These are phyloP conservation scores for Kalanchoe fedtschenkoi DNA, from an alignment of 164 flowering plant genomes.

Conservation along the genomic window DNA sequence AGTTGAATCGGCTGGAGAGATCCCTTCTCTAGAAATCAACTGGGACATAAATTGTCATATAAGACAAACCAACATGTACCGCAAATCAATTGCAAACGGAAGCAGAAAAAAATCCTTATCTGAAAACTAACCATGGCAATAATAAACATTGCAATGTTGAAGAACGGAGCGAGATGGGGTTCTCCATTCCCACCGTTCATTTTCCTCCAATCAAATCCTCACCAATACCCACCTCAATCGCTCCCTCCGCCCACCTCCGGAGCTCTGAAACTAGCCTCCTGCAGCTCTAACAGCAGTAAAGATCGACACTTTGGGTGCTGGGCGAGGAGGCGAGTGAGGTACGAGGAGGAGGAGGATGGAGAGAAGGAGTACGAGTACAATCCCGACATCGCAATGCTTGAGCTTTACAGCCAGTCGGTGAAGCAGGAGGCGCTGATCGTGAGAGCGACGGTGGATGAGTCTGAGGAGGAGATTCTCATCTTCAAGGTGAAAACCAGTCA, in stretches of 20 bases:
- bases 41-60: too few relatives aligned
- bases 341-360: conserved; percentile 27
- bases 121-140: too few relatives aligned
- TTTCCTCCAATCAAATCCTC: neutral
- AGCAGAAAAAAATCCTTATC: too few relatives aligned
- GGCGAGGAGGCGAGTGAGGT: conserved; percentile 41
- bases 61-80: too few relatives aligned
- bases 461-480: conserved; percentile 54
- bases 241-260: neutral
- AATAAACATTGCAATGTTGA: too few relatives aligned
- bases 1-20: too few relatives aligned
- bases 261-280: neutral
- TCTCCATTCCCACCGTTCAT: neutral
- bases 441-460: conserved; percentile 42
- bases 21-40: too few relatives aligned
- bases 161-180: too few relatives aligned
- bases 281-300: neutral
- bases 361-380: conserved; percentile 42
- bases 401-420: conserved; percentile 38
- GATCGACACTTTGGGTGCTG: conserved; percentile 3
- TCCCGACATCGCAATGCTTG: conserved; percentile 47
- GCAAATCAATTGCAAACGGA: too few relatives aligned
- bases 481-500: conserved; percentile 41
- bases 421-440: conserved; percentile 62
- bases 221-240: neutral